Conservation (phyloP, 495 filamentous ascomycete genomes). For the Amorphotheca resinae region DNA sequence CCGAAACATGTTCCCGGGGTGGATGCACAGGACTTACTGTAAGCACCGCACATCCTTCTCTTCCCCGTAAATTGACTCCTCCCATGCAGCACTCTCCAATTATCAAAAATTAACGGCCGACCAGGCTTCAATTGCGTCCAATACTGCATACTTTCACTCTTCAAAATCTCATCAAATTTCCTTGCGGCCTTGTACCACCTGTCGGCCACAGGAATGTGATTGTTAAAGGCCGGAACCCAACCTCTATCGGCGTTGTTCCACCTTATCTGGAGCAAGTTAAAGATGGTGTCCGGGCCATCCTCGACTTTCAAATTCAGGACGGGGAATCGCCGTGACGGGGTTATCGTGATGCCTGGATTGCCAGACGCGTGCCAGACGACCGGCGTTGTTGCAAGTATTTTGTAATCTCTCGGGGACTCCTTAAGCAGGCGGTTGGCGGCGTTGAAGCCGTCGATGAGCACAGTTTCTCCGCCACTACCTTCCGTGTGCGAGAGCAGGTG, state of each 20-base stretch:
- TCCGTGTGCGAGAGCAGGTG: slow-evolving; percentile 71
- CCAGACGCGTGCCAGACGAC: slow-evolving; percentile 73
- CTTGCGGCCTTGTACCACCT: slow-evolving; percentile 69
- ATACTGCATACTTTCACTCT: slow-evolving; percentile 41
- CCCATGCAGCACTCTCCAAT: slow-evolving; percentile 89
- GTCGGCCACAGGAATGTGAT: slow-evolving; percentile 26
- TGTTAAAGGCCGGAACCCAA: slow-evolving; percentile 30
- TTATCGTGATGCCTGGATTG: slow-evolving; percentile 68
- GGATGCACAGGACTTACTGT: slow-evolving; percentile 46
- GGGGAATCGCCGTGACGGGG: slow-evolving; percentile 50
- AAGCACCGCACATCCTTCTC: slow-evolving; percentile 78
- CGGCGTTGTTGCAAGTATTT: slow-evolving; percentile 33
- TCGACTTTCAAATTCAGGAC: slow-evolving; percentile 45
- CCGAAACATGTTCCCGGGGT: not conserved
- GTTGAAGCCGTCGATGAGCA: slow-evolving; percentile 74
- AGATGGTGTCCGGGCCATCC: slow-evolving; percentile 14
- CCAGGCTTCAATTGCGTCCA: slow-evolving; percentile 73
- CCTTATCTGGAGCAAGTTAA: slow-evolving; percentile 49
- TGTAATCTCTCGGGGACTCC: slow-evolving; percentile 37
- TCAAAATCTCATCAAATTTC: slow-evolving; percentile 50
- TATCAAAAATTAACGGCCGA: slow-evolving; percentile 76
- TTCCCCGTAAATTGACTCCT: slow-evolving; percentile 68
- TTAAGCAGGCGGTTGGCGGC: slow-evolving; percentile 45
- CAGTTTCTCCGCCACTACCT: slow-evolving; percentile 52
- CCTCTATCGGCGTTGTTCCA: slow-evolving; percentile 92